Evolutionary conservation across 768 basidiomycete genomes (phyloP).

Genomic region (Collybiopsis confluens): DNA sequence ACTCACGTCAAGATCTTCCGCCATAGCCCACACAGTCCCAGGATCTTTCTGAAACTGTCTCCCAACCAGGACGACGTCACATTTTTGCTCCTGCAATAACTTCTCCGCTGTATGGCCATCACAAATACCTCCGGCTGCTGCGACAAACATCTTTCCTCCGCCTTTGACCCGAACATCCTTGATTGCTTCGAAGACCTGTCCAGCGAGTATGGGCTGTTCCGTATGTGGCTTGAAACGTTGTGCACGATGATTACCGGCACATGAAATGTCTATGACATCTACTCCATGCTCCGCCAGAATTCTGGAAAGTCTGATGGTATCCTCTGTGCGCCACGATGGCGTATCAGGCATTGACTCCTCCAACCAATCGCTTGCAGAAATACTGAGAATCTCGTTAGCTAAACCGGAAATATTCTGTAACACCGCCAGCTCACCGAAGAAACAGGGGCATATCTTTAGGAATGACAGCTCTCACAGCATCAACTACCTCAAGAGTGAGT

Average conservation of each 20-base stretch:
- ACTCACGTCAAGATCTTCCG: constrained; percentile 49
- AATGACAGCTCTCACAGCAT: constrained; percentile 58
- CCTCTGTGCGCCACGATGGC: constrained; percentile 65
- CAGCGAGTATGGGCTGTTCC: constrained; percentile 54
- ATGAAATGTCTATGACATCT: constrained; percentile 72
- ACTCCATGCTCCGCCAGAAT: constrained; percentile 64
- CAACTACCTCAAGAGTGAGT: constrained; percentile 58
- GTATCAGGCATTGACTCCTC: constrained; percentile 59
- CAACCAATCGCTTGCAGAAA: constrained; percentile 75
- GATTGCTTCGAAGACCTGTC: no score
- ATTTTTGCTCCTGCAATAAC: constrained; percentile 50
- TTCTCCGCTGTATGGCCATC: constrained; percentile 51
- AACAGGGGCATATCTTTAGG: constrained; percentile 65
- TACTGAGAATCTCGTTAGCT: constrained; percentile 30
- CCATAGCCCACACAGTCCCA: constrained; percentile 44
- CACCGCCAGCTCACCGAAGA: constrained; percentile 53
- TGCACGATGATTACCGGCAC: constrained; percentile 50
- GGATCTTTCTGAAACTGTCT: constrained; percentile 60
- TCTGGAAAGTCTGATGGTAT: constrained; percentile 57
- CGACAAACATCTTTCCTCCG: constrained; percentile 31
- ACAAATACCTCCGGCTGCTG: constrained; percentile 51
- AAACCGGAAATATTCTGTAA: neutral
- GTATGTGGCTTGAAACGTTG: constrained; percentile 33
- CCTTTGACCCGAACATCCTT: constrained; percentile 38
- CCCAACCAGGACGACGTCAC: constrained; percentile 58